phyloP scores from a whole-genome alignment of 1,284 basidiomycete species.

The Thelephora terrestris region DNA sequence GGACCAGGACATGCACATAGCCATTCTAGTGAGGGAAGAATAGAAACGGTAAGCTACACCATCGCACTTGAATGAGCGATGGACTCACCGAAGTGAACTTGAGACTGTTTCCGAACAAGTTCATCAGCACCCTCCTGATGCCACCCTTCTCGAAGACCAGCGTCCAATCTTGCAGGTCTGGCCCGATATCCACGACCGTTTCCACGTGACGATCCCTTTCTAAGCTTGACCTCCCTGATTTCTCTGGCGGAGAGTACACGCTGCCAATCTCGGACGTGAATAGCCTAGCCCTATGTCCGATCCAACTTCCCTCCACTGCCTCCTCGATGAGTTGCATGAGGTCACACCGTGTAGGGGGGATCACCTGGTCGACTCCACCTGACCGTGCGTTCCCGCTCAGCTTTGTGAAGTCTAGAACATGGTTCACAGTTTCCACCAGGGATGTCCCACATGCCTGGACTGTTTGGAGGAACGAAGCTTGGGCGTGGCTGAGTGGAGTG shows the following conservation, averaged over 20 bases:
- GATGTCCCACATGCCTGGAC: constrained; percentile 83
- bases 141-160: constrained; percentile 89
- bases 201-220: constrained; percentile 47
- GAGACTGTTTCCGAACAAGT: constrained; percentile 89
- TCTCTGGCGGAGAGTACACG: constrained; percentile 77
- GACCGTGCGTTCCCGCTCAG: constrained; percentile 80
- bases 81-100: constrained; percentile 74
- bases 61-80: not conserved
- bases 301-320: constrained; percentile 92
- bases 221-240: constrained; percentile 24
- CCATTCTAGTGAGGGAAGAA: constrained; percentile 45
- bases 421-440: constrained; percentile 85
- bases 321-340: constrained; percentile 89
- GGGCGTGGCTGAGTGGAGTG: constrained; percentile 71
- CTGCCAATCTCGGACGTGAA: constrained; percentile 79
- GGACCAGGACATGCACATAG: constrained; percentile 79
- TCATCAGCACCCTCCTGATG: constrained; percentile 89
- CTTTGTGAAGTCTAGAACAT: constrained; percentile 95
- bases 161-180: constrained; percentile 70
- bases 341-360: constrained; percentile 72
- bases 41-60: not conserved
- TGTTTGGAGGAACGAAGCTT: constrained; percentile 82
- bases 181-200: constrained; percentile 82
- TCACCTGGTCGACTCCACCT: constrained; percentile 65
- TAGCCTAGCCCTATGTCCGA: constrained; percentile 80